Evolutionary conservation across 306 rosid species (phyloP).

Genomic region (Sesbania bispinosa): DNA sequence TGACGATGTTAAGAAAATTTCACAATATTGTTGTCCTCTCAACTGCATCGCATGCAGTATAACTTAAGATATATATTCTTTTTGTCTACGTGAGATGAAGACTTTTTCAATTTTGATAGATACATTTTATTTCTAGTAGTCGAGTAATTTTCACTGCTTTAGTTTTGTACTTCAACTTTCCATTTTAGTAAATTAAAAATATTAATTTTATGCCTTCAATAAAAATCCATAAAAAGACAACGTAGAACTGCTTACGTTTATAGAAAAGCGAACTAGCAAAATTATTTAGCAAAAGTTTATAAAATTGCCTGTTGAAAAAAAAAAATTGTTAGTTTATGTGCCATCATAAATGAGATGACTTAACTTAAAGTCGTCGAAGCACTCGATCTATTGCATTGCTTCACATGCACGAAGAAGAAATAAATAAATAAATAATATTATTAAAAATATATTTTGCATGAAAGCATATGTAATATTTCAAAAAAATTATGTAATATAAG

Average conservation of each 20-base stretch:
- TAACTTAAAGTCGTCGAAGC: background rate
- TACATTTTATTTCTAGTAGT: constrained; percentile 2
- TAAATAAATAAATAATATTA: no score
- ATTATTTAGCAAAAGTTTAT: no score
- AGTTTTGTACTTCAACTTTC: background rate
- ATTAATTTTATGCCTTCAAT: background rate
- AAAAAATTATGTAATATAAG: no score
- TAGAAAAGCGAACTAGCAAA: background rate
- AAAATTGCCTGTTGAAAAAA: background rate
- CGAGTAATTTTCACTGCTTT: no score
- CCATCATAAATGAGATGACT: background rate
- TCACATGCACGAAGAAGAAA: no score
- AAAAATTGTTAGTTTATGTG: background rate
- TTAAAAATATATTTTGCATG: no score
- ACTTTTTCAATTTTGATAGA: background rate
- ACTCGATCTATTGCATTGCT: no score
- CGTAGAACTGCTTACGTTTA: background rate
- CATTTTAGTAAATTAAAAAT: background rate
- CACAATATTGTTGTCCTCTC: background rate
- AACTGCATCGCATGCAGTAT: background rate
- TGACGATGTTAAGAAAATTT: background rate
- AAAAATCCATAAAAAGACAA: background rate
- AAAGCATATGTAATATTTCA: no score
- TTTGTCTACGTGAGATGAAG: constrained; percentile 3
- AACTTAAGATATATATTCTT: constrained; percentile 13